Evolutionary conservation across 768 basidiomycete genomes (phyloP), one percentile per base, ranked within the genome.

Genomic region (Pleurotus platypus): DNA sequence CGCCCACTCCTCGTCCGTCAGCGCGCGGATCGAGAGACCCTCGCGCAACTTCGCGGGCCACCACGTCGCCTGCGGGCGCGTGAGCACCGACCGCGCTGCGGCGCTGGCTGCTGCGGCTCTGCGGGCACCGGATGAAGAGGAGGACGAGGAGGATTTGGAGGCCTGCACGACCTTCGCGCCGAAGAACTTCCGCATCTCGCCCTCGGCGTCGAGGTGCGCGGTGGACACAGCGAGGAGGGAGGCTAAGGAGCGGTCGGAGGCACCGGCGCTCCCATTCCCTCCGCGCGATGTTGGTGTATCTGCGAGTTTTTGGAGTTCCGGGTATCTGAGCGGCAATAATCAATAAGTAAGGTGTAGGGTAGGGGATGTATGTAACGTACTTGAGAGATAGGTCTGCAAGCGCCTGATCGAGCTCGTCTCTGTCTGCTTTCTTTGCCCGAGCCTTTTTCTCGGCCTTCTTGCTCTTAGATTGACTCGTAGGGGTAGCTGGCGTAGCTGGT

Each of bases 131-230:
- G 24, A 24, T 5, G 24, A 24, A 24, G 24, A 24, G 24, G 68
- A 65, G 1, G 70, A 59, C 1, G 74, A 62, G 11, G 70, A 61
- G 8, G 30, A 8, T 16, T 82, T 83, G 26, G 77, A 79, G 2
- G 87, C 83, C n/a, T 78, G 76, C 7, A 98, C 82, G 57, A 97
- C 94, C 64, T 87, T 90, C 16, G 91, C 82, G 1, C 96, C 96
- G 66, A 99, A 99, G 78, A 98, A 96, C 61, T 86, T 88, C 56
- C 90, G 86, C 72, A 98, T 82, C 67, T 99, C 97, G 0, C 89
- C 88, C 58, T 96, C 94, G 9, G 86, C 78, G 60, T 98, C 94
- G 13, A 99, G 83, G 63, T 92, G 80, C 40, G 87, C 75, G 1
- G 87, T 76, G 0, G 91, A 92, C n/a, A 96, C 86, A 0, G 90